Conservation (phyloP, 1,139 yeast genomes). For the Kurtzmaniella natalensis region DNA sequence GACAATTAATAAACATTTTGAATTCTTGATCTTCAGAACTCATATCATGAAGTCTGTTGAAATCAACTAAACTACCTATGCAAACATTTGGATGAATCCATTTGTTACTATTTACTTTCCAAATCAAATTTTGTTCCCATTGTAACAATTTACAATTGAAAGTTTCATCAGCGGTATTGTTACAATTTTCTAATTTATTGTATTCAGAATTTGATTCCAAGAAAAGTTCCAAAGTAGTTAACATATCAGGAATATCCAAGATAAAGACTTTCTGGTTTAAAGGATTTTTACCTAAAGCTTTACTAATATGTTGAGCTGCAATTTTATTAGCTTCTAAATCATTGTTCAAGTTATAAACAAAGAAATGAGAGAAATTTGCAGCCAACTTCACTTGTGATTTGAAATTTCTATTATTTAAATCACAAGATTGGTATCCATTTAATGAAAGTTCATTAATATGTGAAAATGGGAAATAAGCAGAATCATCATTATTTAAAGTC, state of each 20-base stretch:
- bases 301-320: slow-evolving; percentile 12
- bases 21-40: slow-evolving; percentile 12
- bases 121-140: slow-evolving; percentile 35
- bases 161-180: slow-evolving; percentile 10
- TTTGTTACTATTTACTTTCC: slow-evolving; percentile 31
- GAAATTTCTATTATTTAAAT: slow-evolving; percentile 30
- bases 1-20: slow-evolving; percentile 32
- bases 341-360: slow-evolving; percentile 26
- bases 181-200: slow-evolving; percentile 8
- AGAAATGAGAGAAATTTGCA: slow-evolving; percentile 31
- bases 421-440: slow-evolving; percentile 7
- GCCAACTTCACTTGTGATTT: slow-evolving; percentile 26
- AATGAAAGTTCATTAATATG: slow-evolving; percentile 4
- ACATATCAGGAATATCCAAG: slow-evolving; percentile 3
- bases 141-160: slow-evolving; percentile 22
- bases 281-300: slow-evolving; percentile 11
- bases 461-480: slow-evolving; percentile 6
- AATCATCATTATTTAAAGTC: slow-evolving; percentile 8
- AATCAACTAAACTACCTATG: slow-evolving; percentile 33
- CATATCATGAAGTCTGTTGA: slow-evolving; percentile 16
- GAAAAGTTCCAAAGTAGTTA: slow-evolving; percentile 1
- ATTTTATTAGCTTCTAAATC: slow-evolving; percentile 13
- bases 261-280: slow-evolving; percentile 11
- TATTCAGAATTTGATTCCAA: slow-evolving; percentile 12
- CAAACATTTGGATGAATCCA: slow-evolving; percentile 26